Evolutionary conservation across 2,329 filamentous ascomycete genomes (phyloP), one percentile per base, ranked within the genome.

Genomic region (Acephala macrosclerotiorum): DNA sequence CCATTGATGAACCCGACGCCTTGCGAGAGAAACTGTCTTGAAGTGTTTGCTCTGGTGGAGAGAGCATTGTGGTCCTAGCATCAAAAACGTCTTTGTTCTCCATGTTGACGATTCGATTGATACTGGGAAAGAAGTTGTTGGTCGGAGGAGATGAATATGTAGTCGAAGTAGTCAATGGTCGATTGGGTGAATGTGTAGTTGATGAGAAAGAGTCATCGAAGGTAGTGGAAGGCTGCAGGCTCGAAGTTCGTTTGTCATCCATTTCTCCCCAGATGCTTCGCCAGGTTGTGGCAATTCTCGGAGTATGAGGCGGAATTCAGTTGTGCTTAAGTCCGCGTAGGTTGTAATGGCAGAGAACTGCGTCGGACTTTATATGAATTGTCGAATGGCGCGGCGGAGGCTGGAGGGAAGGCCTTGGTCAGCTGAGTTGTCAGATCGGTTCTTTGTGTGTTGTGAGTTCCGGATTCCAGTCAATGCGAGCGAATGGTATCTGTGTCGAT

Each of bases 21-120:
- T 63, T 47, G 22, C 42, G 64, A 22, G 63, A 45, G 75, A 88
- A 89, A 71, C 77, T 86, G 68, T 89, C 86, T 45, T 80, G 77
- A 58, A 80, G 82, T 38, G 81, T 75, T n/a, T 80, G 79, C 42
- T 89, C 87, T 25, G 87, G 87, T 36, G 87, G 87, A 25, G 87
- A 89, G 83, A 89, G 88, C 65, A 89, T 79, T 67, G 80, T 88
- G 78, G 83, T 80, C 60, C 67, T 60, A 35, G 71, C 66, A 14
- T 72, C 68, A 64, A 74, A 72, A 40, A 63, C 64, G 53, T 65
- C 64, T 55, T 74, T 72, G 59, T 57, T 70, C 18, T 72, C 66
- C 70, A 74, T 73, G 36, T 67, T 72, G 60, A 65, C 64, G 18
- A 66, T 47, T 60, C 61, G 66, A 63, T 72, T 70, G 67, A 68